These are phyloP conservation scores for Populus euphratica DNA, from an alignment of 345 rosid genomes.

Conservation along the genomic window DNA sequence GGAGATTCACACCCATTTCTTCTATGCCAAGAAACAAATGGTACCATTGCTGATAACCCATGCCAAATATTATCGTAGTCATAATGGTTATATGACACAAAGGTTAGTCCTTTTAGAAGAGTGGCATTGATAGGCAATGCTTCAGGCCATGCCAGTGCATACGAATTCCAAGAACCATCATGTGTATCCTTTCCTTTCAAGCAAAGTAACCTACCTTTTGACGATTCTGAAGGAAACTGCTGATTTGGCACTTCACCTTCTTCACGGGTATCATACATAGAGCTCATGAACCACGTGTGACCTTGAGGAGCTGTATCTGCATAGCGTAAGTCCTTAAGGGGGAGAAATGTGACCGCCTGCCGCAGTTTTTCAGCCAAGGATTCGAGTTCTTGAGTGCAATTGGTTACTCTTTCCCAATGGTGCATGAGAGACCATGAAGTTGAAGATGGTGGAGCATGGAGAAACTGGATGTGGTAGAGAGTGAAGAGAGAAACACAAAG, in stretches of 20 bases:
- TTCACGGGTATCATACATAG: slow-evolving; percentile 53
- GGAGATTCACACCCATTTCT: slow-evolving; percentile 45
- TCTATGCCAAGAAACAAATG: slow-evolving; percentile 67
- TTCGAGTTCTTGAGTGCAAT: slow-evolving; percentile 9
- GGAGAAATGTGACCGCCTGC: slow-evolving; percentile 54
- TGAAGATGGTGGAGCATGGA: slow-evolving; percentile 16
- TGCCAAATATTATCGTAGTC: slow-evolving; percentile 66
- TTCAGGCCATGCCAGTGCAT: slow-evolving; percentile 64
- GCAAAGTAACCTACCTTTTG: slow-evolving; percentile 54
- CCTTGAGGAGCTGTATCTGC: slow-evolving; percentile 43
- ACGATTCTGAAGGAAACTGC: slow-evolving; percentile 58
- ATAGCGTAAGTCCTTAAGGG: slow-evolving; percentile 60
- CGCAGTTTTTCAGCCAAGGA: slow-evolving; percentile 41
- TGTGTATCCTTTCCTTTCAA: slow-evolving; percentile 54
- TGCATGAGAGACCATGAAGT: slow-evolving; percentile 23
- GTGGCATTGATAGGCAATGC: slow-evolving; percentile 51
- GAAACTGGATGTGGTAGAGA: slow-evolving; percentile 38
- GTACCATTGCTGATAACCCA: slow-evolving; percentile 48
- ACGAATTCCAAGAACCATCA: slow-evolving; percentile 72
- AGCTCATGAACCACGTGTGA: slow-evolving; percentile 84
- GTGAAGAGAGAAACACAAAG: slow-evolving; percentile 24
- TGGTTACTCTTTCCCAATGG: slow-evolving; percentile 5
- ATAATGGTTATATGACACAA: slow-evolving; percentile 67
- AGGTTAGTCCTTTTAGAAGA: slow-evolving; percentile 53
- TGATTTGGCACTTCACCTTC: slow-evolving; percentile 62